These are phyloP conservation scores for Fusarium sp. DNA, from an alignment of 2,329 filamentous ascomycete species.

Conservation along the genomic window DNA sequence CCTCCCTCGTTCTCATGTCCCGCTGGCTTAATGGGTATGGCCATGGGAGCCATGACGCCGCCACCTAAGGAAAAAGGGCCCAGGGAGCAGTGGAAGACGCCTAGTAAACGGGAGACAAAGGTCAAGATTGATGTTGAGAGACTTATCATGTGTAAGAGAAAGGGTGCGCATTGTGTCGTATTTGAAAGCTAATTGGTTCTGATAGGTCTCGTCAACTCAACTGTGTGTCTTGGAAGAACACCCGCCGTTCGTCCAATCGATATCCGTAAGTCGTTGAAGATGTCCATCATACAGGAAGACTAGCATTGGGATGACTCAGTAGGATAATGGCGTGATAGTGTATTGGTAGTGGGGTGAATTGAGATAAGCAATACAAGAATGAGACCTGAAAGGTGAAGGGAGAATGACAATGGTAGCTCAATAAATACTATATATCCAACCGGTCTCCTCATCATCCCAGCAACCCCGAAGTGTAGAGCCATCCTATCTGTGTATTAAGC, in stretches of 20 bases:
- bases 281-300: neutral
- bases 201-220: neutral
- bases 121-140: neutral
- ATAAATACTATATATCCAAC: neutral
- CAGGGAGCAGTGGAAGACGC: neutral
- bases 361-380: accelerated
- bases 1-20: neutral
- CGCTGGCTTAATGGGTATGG: neutral
- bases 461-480: accelerated
- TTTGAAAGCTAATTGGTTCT: accelerated
- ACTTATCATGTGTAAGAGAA: neutral
- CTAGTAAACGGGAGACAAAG: neutral
- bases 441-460: accelerated
- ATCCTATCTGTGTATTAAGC: accelerated
- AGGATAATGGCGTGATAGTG: accelerated
- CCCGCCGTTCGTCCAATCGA: neutral
- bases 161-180: accelerated
- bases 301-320: neutral
- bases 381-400: accelerated
- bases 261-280: neutral
- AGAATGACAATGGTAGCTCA: neutral
- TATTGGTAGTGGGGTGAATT: accelerated
- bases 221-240: constrained; percentile 3
- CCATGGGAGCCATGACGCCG: neutral
- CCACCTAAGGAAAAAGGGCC: neutral